Conservation (phyloP, 148 eudicot species). For the Vaccinium darrowii region DNA sequence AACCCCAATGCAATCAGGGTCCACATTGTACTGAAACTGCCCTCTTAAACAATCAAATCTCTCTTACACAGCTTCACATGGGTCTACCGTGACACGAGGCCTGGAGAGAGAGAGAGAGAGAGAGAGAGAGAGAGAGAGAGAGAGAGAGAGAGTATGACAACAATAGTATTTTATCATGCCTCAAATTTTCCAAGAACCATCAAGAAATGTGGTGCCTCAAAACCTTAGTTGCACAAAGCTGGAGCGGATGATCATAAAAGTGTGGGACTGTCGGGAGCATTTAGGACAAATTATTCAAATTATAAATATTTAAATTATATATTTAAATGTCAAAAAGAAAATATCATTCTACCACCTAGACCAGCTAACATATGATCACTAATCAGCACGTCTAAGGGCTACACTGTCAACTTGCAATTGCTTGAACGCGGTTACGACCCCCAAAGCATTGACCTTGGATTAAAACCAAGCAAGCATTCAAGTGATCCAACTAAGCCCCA, state of each 20-base stretch:
- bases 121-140: background rate
- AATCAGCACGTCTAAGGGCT: background rate
- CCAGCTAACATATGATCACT: too few relatives aligned
- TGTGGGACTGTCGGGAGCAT: too few relatives aligned
- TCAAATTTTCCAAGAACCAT: background rate
- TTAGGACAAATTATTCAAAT: too few relatives aligned
- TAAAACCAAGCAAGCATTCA: background rate
- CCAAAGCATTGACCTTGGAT: slow-evolving; percentile 23
- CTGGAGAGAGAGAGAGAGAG: background rate
- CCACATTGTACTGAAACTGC: background rate
- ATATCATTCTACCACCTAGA: too few relatives aligned
- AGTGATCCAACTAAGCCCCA: background rate
- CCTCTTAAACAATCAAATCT: background rate
- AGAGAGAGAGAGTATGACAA: background rate
- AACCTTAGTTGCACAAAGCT: too few relatives aligned
- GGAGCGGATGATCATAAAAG: too few relatives aligned
- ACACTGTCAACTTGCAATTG: background rate
- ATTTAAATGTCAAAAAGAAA: too few relatives aligned
- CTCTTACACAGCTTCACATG: slow-evolving; percentile 4
- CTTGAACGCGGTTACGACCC: slow-evolving; percentile 14
- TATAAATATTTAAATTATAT: too few relatives aligned
- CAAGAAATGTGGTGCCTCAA: background rate
- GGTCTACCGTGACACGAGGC: background rate
- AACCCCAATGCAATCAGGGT: slow-evolving; percentile 42
- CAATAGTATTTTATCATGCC: background rate